These are phyloP conservation scores for Podospora pseudopauciseta DNA, from an alignment of 495 filamentous ascomycete species.

Conservation along the genomic window DNA sequence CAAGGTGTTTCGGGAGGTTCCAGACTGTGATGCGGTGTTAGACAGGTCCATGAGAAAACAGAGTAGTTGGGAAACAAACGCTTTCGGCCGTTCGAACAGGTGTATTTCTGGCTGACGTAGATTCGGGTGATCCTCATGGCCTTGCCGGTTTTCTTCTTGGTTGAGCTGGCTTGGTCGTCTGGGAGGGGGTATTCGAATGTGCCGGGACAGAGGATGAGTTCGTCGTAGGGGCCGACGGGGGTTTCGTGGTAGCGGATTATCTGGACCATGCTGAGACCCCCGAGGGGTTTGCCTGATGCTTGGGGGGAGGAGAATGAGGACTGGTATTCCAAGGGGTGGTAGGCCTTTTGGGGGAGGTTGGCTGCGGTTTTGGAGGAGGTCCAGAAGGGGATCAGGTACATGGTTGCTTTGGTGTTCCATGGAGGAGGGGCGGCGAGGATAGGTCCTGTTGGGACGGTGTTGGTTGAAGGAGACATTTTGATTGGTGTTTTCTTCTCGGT, in stretches of 20 bases:
- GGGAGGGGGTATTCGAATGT: conserved; percentile 37
- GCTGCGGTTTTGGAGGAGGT: conserved; percentile 22
- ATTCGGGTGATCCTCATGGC: conserved; percentile 42
- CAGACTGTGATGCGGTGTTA: conserved; percentile 33
- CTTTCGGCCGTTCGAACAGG: conserved; percentile 45
- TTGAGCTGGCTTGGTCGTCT: conserved; percentile 25
- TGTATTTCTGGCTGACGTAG: conserved; percentile 50
- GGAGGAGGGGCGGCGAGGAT: conserved; percentile 28
- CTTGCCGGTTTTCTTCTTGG: conserved; percentile 17
- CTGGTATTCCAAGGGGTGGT: conserved; percentile 41
- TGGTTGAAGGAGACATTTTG: background rate
- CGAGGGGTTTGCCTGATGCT: conserved; percentile 33
- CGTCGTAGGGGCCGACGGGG: conserved; percentile 51
- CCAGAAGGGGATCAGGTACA: conserved; percentile 40
- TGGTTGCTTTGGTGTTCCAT: conserved; percentile 40
- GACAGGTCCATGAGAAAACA: background rate
- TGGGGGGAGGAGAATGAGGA: conserved; percentile 30
- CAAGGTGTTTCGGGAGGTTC: conserved; percentile 55
- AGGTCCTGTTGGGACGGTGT: conserved; percentile 7
- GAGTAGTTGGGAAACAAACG: conserved; percentile 17
- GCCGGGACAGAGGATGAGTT: conserved; percentile 47
- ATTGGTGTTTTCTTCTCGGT: background rate
- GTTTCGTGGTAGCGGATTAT: conserved; percentile 48
- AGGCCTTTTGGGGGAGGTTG: conserved; percentile 32
- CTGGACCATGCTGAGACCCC: conserved; percentile 46